Conservation (phyloP, 768 basidiomycete genomes). For the Leccinum truebloodii region DNA sequence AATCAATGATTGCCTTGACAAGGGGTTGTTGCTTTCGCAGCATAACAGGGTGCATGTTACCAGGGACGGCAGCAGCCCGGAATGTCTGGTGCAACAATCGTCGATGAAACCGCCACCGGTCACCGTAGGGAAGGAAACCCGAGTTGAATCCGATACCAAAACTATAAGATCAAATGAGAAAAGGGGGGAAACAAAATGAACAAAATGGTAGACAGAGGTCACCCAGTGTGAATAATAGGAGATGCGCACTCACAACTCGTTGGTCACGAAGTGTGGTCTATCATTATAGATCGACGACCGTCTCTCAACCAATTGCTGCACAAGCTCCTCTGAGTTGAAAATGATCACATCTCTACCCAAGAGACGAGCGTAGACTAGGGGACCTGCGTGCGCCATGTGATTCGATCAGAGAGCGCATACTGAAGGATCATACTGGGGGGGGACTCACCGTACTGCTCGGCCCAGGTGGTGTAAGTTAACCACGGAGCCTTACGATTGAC, state of each 20-base stretch:
- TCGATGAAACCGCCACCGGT: conserved; percentile 7
- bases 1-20: conserved; percentile 2
- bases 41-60: conserved; percentile 12
- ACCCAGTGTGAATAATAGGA: background rate
- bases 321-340: conserved; percentile 14
- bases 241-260: conserved; percentile 11
- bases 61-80: conserved; percentile 2
- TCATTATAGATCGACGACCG: conserved; percentile 21
- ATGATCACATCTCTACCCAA: conserved; percentile 9
- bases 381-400: background rate
- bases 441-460: conserved; percentile 11
- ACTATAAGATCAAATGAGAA: background rate
- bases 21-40: conserved; percentile 12
- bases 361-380: conserved; percentile 4
- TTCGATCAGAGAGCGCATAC: background rate
- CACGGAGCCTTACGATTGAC: conserved; percentile 5
- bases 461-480: conserved; percentile 18
- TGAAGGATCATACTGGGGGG: background rate
- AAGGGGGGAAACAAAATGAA: background rate
- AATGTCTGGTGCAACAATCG: conserved; percentile 23
- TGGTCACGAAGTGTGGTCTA: conserved; percentile 9
- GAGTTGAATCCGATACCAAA: conserved; percentile 22
- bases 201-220: background rate
- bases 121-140: conserved; percentile 1
- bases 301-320: conserved; percentile 14